These are phyloP conservation scores for Penicillium hordei DNA, from an alignment of 2,329 filamentous ascomycete species.

Conservation along the genomic window DNA sequence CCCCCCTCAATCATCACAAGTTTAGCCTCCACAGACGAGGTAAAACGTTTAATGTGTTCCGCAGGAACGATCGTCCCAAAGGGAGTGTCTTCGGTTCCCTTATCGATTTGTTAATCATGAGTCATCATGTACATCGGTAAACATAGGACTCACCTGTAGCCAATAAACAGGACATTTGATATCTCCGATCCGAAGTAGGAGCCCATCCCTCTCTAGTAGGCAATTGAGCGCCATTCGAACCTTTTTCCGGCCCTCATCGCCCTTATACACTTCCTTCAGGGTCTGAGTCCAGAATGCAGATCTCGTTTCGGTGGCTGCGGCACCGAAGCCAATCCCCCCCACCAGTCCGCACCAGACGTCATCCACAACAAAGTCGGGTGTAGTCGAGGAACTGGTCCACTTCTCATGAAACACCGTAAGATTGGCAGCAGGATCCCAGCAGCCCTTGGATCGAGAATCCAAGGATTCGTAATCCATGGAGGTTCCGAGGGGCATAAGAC, in stretches of 20 bases:
- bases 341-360: slow-evolving; percentile 48
- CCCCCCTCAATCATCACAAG: slow-evolving; percentile 48
- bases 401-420: slow-evolving; percentile 38
- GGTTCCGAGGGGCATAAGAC: slow-evolving; percentile 53
- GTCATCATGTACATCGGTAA: neutral
- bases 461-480: slow-evolving; percentile 52
- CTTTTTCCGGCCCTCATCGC: slow-evolving; percentile 50
- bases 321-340: slow-evolving; percentile 49
- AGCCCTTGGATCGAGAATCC: slow-evolving; percentile 46
- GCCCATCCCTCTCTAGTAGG: slow-evolving; percentile 49
- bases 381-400: slow-evolving; percentile 42
- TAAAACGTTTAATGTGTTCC: slow-evolving; percentile 51
- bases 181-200: slow-evolving; percentile 48
- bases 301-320: slow-evolving; percentile 35
- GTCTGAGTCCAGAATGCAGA: slow-evolving; percentile 46
- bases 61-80: slow-evolving; percentile 15
- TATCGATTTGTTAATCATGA: neutral
- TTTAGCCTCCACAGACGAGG: slow-evolving; percentile 43
- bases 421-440: slow-evolving; percentile 47
- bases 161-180: slow-evolving; percentile 53
- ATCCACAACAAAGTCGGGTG: slow-evolving; percentile 45
- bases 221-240: slow-evolving; percentile 52
- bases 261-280: slow-evolving; percentile 49
- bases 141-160: slow-evolving; percentile 42
- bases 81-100: slow-evolving; percentile 1